A percentile compares a stretch with the other conserved stretches of the same genome.
These are phyloP conservation scores for Orbilia quercus DNA, from an alignment of 2,329 filamentous ascomycete genomes.

Conservation along the genomic window DNA sequence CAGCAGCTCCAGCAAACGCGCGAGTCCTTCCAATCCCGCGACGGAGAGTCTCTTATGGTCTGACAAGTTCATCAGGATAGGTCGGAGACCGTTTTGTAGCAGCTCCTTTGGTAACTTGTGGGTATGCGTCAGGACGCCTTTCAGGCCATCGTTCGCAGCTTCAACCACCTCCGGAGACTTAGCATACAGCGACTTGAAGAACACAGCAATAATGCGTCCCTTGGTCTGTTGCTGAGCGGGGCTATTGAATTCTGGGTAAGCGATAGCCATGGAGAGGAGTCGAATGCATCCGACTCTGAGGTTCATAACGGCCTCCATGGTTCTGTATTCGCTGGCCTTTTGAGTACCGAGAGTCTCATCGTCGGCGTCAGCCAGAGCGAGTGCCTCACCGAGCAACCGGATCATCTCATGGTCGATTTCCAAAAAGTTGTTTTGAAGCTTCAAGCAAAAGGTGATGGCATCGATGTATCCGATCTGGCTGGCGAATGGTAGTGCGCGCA, in stretches of 20 bases:
- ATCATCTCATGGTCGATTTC: conserved; percentile 92
- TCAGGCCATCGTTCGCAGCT: conserved; percentile 89
- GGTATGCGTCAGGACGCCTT: conserved; percentile 85
- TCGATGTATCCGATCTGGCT: conserved; percentile 99
- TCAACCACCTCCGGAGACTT: conserved; percentile 92
- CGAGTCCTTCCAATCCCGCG: conserved; percentile 89
- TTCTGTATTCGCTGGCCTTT: conserved; percentile 94
- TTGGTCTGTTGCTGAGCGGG: conserved; percentile 67
- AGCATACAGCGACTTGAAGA: conserved; percentile 97
- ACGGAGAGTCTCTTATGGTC: conserved; percentile 90
- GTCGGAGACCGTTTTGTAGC: conserved; percentile 89
- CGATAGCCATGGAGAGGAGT: conserved; percentile 90
- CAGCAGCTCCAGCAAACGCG: conserved; percentile 85
- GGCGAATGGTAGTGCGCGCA: conserved; percentile 90
- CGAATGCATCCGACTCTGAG: conserved; percentile 92
- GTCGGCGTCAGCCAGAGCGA: conserved; percentile 92
- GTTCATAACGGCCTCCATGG: conserved; percentile 92
- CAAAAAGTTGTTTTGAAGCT: conserved; percentile 86
- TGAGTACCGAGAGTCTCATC: conserved; percentile 85
- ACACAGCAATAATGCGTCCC: conserved; percentile 85
- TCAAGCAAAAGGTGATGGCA: conserved; percentile 93
- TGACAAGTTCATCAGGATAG: conserved; percentile 95
- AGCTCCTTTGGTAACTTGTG: conserved; percentile 95
- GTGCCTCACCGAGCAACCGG: conserved; percentile 88
- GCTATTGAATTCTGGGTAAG: conserved; percentile 84